Percentiles rank a stretch among this genome's conserved stretches.
Evolutionary conservation across 306 rosid species (phyloP).

Genomic region (Abrus precatorius): DNA sequence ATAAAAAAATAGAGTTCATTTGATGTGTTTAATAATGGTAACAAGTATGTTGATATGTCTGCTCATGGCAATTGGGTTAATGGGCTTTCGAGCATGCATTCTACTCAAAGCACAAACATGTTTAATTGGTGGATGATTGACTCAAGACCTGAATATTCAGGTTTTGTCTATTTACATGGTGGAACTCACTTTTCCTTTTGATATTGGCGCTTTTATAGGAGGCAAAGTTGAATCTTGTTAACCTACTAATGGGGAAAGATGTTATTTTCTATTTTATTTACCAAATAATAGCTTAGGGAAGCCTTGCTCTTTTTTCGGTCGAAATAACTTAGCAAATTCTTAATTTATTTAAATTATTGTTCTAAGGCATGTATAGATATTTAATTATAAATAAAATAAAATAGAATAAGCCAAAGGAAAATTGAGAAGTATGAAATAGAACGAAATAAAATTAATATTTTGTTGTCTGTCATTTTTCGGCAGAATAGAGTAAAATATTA

Average conservation of each 20-base stretch:
- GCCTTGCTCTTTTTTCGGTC: neutral
- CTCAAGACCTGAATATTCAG: constrained; percentile 74
- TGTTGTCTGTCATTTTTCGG: neutral
- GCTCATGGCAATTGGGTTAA: constrained; percentile 63
- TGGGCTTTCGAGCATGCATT: constrained; percentile 59
- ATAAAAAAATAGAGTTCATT: too few species aligned
- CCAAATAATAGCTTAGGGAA: neutral
- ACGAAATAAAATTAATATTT: neutral
- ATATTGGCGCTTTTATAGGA: neutral
- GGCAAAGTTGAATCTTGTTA: neutral
- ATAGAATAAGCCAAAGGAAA: neutral
- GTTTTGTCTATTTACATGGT: constrained; percentile 50
- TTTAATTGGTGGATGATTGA: constrained; percentile 74
- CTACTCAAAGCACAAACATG: constrained; percentile 65
- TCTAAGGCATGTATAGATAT: neutral
- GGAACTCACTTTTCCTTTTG: neutral
- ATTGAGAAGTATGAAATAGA: neutral
- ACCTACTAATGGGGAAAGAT: neutral
- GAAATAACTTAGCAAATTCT: too few species aligned
- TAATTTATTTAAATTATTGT: neutral
- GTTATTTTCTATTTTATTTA: neutral
- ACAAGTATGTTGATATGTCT: constrained; percentile 64
- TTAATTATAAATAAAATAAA: too few species aligned
- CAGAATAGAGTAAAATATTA: neutral
- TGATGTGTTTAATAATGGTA: neutral